Percentiles rank a stretch among this genome's conserved stretches.
phyloP scores from a whole-genome alignment of 2,329 filamentous ascomycete genomes.

The Ascochyta clinopodiicola region DNA sequence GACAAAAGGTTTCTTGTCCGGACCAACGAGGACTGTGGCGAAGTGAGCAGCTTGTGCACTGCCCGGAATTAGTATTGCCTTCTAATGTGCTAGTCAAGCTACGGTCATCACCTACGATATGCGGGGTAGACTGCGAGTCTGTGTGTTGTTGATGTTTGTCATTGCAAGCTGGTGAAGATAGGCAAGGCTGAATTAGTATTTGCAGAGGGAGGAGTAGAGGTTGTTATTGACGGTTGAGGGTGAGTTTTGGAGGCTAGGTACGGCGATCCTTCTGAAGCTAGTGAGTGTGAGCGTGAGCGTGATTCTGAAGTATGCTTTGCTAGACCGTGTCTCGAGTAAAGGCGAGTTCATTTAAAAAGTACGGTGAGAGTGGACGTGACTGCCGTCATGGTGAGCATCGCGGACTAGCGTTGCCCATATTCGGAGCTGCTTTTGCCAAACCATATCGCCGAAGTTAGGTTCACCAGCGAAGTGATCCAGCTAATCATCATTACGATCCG shows the following conservation, averaged over 20 bases:
- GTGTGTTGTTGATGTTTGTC: not conserved
- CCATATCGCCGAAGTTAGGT: too few species aligned
- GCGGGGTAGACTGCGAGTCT: not conserved
- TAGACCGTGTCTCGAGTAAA: not conserved
- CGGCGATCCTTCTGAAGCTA: not conserved
- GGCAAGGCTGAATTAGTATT: not conserved
- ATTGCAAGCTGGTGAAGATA: not conserved
- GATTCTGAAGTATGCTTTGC: not conserved
- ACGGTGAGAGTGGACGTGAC: not conserved
- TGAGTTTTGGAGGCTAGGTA: not conserved
- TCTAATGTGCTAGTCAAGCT: not conserved
- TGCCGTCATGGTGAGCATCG: not conserved
- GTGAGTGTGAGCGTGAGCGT: not conserved
- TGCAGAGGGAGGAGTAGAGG: not conserved
- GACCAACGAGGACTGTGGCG: conserved; percentile 1
- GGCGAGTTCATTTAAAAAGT: not conserved
- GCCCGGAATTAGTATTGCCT: not conserved
- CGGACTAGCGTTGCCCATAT: not conserved
- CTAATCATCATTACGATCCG: too few species aligned
- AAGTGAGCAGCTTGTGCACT: not conserved
- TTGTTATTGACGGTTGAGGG: not conserved
- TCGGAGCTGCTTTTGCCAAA: too few species aligned
- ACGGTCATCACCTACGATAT: not conserved
- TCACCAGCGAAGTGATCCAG: too few species aligned
- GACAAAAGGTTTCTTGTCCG: not conserved